Evolutionary conservation across 2,329 filamentous ascomycete species (phyloP).

Genomic region (Colletotrichum sp.): DNA sequence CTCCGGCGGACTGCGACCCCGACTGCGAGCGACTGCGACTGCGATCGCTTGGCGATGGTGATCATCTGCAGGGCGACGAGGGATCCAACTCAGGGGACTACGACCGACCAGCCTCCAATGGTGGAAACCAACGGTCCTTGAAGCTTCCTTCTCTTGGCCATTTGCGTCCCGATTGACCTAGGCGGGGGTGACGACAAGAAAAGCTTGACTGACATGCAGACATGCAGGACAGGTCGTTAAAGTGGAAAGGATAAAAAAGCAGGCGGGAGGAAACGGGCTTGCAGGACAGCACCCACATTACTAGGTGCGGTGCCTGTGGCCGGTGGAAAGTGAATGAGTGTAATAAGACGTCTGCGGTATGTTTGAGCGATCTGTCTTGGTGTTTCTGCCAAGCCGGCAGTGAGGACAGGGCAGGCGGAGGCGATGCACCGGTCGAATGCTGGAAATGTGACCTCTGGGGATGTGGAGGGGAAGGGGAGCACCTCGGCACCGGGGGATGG

Average conservation of each 20-base stretch:
- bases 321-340: not conserved
- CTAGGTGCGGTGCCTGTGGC: not conserved
- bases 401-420: not conserved
- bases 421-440: not conserved
- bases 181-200: not conserved
- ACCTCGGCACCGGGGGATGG: too few relatives aligned
- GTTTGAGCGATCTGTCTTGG: not conserved
- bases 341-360: not conserved
- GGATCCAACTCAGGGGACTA: not conserved
- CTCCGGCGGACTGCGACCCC: not conserved
- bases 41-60: not conserved
- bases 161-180: not conserved
- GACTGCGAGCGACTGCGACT: not conserved
- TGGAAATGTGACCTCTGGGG: not conserved
- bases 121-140: not conserved
- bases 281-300: not conserved
- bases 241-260: not conserved
- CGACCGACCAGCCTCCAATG: not conserved
- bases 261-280: not conserved
- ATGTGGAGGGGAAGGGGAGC: too few relatives aligned
- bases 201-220: not conserved
- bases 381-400: conserved; percentile 14
- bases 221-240: not conserved
- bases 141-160: not conserved
- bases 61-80: not conserved